Evolutionary conservation across 2,329 filamentous ascomycete genomes (phyloP), one percentile per base, ranked within the genome.

Genomic region (Apiospora pterosperma): DNA sequence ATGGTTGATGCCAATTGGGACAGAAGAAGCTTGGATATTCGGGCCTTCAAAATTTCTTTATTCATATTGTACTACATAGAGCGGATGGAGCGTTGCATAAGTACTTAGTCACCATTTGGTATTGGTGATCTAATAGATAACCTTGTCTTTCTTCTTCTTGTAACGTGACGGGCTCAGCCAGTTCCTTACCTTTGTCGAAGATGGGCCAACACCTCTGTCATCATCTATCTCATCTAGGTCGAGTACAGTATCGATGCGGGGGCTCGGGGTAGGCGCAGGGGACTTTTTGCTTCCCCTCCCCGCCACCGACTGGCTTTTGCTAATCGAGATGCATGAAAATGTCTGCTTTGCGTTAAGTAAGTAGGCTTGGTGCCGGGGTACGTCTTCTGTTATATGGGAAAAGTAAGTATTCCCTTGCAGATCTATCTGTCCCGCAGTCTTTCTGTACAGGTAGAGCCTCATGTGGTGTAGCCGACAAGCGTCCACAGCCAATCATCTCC

Each of bases 71-170:
- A 55, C 28, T 34, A 55, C 48, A 55, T 55, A 55, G 31, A 55
- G 48, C 48, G 48, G 48, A 55, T 55, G 48, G 48, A 55, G 48
- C 48, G 48, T 55, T 55, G 48, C 48, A 55, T 55, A 34, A n/a
- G 48, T n/a, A n/a, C n/a, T n/a, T n/a, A n/a, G n/a, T 55, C 48
- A n/a, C 48, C 48, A 55, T 55, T 55, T 16, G 28, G 28, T 19
- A n/a, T n/a, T 5, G 48, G 28, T 34, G 28, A 55, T 55, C 48
- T 55, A 55, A 55, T 55, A 55, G 48, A 55, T 19, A 6, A 23
- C 12, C 11, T 4, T n/a, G n/a, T 23, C 3, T 34, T 19, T n/a
- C 28, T 21, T 12, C 28, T 12, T 19, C 8, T n/a, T 21, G 19
- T n/a, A 34, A 55, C 8, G 48, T 55, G 28, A 55, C n/a, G n/a